A percentile compares a stretch with the other conserved stretches of the same genome.
These are phyloP conservation scores for Trichosanthes cucumerina DNA, from an alignment of 306 rosid species.

Conservation along the genomic window DNA sequence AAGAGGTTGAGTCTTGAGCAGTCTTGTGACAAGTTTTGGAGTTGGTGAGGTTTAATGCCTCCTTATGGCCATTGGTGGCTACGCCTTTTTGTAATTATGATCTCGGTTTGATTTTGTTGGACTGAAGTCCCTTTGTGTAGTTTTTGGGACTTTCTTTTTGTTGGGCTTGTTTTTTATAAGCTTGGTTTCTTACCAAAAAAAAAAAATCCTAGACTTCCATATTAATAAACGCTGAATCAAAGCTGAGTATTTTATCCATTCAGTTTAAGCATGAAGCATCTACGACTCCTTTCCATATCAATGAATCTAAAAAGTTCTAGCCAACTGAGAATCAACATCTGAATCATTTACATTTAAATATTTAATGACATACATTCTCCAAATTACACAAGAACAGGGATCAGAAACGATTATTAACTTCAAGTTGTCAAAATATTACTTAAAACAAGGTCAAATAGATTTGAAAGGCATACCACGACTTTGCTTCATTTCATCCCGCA, in stretches of 20 bases:
- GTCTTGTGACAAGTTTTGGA: too few species aligned
- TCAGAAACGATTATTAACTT: not conserved
- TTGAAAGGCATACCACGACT: conserved; percentile 67
- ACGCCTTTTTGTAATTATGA: too few species aligned
- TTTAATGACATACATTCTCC: not conserved
- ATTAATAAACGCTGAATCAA: not conserved
- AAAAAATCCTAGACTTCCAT: not conserved
- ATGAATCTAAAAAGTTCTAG: not conserved
- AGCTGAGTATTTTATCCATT: not conserved
- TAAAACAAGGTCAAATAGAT: conserved; percentile 9
- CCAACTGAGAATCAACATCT: not conserved
- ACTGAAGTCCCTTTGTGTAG: too few species aligned
- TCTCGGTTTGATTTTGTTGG: too few species aligned
- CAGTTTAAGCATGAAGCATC: not conserved
- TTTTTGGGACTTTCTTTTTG: too few species aligned
- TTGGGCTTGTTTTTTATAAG: too few species aligned
- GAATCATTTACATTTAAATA: not conserved
- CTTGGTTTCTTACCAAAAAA: too few species aligned
- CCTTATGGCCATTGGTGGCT: too few species aligned
- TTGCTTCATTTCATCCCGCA: conserved; percentile 89
- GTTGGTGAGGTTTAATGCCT: too few species aligned
- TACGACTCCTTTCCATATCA: not conserved
- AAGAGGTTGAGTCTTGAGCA: too few species aligned
- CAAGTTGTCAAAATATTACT: not conserved
- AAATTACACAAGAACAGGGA: not conserved